Conservation (phyloP, 257 asterid species). For the Ophiorrhiza pumila region DNA sequence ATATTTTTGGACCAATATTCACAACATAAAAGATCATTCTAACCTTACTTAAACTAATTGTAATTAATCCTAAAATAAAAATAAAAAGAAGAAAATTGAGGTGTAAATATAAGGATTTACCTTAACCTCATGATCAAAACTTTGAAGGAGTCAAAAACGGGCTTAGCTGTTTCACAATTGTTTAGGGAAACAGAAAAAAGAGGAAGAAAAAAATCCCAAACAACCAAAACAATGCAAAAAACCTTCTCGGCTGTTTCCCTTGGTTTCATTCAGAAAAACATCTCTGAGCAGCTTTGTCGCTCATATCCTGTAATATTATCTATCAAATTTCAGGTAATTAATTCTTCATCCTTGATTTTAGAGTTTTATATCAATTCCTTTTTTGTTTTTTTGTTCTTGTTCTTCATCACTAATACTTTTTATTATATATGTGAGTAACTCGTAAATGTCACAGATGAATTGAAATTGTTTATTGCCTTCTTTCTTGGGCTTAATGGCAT, state of each 20-base stretch:
- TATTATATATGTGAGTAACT: too few relatives aligned
- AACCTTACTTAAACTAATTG: too few relatives aligned
- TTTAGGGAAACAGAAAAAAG: background rate
- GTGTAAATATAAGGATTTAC: conserved; percentile 37
- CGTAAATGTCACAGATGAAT: too few relatives aligned
- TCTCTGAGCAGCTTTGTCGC: background rate
- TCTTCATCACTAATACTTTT: too few relatives aligned
- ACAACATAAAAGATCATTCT: too few relatives aligned
- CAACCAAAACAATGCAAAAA: background rate
- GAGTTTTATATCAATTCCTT: too few relatives aligned
- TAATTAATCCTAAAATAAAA: background rate
- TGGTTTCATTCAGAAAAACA: background rate
- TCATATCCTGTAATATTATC: background rate
- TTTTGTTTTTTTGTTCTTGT: background rate
- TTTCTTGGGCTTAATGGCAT: too few relatives aligned
- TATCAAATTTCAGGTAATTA: conserved; percentile 5
- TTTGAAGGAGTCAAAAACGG: conserved; percentile 25
- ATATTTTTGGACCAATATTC: too few relatives aligned
- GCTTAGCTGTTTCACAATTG: conserved; percentile 17
- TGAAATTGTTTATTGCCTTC: too few relatives aligned
- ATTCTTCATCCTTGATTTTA: background rate
- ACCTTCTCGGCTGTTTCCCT: background rate
- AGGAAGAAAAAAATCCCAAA: background rate
- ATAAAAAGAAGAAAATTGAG: conserved; percentile 16
- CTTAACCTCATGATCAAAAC: conserved; percentile 34